Conservation (phyloP, 768 basidiomycete genomes). For the Boletus reticuloceps region DNA sequence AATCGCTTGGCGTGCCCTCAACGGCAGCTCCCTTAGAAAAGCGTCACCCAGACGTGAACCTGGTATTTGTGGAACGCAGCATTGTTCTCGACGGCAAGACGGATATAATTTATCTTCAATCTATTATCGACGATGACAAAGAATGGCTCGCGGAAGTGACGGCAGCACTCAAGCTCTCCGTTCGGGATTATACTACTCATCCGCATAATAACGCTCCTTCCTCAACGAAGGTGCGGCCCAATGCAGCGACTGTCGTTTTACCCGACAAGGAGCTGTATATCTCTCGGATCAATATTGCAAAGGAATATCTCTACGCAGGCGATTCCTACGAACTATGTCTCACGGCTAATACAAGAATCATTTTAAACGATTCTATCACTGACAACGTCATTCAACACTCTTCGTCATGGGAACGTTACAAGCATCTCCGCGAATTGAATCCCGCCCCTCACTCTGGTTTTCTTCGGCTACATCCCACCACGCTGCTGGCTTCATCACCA, state of each 20-base stretch:
- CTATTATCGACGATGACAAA: conserved; percentile 54
- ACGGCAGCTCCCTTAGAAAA: conserved; percentile 26
- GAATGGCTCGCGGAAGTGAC: conserved; percentile 56
- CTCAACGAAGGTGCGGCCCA: conserved; percentile 23
- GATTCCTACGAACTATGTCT: conserved; percentile 94
- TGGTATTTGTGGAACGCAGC: conserved; percentile 78
- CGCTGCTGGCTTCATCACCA: conserved; percentile 83
- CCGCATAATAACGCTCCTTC: conserved; percentile 18
- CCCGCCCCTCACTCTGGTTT: conserved; percentile 89
- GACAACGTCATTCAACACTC: conserved; percentile 14
- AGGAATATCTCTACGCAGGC: conserved; percentile 74
- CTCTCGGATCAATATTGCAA: conserved; percentile 62
- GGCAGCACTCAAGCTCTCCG: conserved; percentile 12
- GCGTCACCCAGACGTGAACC: conserved; percentile 67
- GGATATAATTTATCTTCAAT: conserved; percentile 58
- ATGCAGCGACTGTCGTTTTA: conserved; percentile 38
- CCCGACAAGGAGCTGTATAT: conserved; percentile 65
- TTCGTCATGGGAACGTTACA: conserved; percentile 72
- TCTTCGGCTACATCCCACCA: conserved; percentile 71
- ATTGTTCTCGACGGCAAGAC: conserved; percentile 60
- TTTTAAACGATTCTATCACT: conserved; percentile 37
- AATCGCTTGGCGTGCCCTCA: conserved; percentile 48
- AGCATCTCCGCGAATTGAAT: conserved; percentile 66
- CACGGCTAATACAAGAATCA: conserved; percentile 68
- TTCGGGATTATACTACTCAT: conserved; percentile 11